Base-by-base conservation (phyloP, 768 basidiomycete species). In the Clavaria fumosa region DNA sequence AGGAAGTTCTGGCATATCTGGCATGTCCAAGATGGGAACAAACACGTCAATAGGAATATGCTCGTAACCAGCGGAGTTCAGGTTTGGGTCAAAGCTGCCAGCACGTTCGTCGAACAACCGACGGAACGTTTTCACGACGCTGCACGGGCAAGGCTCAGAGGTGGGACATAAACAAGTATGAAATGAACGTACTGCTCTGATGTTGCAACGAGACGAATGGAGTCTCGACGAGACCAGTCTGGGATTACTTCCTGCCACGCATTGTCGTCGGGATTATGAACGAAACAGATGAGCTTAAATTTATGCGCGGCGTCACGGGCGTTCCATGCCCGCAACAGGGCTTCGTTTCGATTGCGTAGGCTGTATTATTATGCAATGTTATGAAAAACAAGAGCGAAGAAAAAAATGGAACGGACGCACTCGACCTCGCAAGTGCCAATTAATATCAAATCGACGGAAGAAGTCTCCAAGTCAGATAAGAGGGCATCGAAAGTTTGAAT, bases 381-480 rank as follows among this genome's bases (percentile, higher is more conserved):
- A 15, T n/a, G 17, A 4, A n/a, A 6, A n/a, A 39, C 15, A 7
- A 19, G n/a, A 3, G 7, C 24, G 11, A 4, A 28, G 15, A 27
- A 4, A 7, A 30, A 30, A 30, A 23, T 14, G 4, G 15, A 2
- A 28, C 23, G 4, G 18, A 45, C 59, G 41, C 35, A 64, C 63
- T 66, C 63, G 15, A 60, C 37, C 44, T 66, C 64, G 45, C 64
- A 66, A n/a, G 62, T 64, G n/a, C 63, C 63, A 2, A 64, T 47
- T 5, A 64, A 45, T 14, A 66, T 45, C 35, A 62, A 18, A 41
- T 62, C 62, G n/a, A 61, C 50, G n/a, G 47, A 49, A 23, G 45
- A 45, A 17, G 47, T 45, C 18, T 48, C 42, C 7, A 63, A 34
- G 17, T 51, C 52, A 1, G 49, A 35, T 3, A 59, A 33, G 14